Evolutionary conservation across 192 early-diverging fungal genomes (phyloP).

Genomic region (Gaertneriomyces sp.): DNA sequence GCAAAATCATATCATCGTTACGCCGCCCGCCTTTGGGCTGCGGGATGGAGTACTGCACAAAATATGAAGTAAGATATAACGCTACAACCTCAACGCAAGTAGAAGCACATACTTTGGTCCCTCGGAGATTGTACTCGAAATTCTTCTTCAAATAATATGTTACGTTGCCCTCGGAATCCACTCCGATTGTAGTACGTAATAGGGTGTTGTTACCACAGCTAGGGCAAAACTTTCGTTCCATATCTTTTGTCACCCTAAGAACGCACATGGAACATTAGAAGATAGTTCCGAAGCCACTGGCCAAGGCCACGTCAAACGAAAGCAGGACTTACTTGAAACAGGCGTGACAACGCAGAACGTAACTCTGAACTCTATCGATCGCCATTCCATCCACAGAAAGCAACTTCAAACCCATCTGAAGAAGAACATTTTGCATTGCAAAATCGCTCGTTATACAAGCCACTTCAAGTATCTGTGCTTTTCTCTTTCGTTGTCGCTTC

Average conservation of each 20-base stretch:
- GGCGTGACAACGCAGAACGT: conserved; percentile 90
- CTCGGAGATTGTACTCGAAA: conserved; percentile 84
- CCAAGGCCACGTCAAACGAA: conserved; percentile 9
- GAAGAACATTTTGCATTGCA: conserved; percentile 94
- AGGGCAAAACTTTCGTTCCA: conserved; percentile 91
- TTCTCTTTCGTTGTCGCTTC: conserved; percentile 21
- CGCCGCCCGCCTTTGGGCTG: conserved; percentile 74
- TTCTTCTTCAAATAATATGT: conserved; percentile 84
- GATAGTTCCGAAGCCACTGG: not conserved
- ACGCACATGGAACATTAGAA: conserved; percentile 2
- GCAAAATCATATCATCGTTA: conserved; percentile 66
- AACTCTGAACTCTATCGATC: conserved; percentile 76
- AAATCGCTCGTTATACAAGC: conserved; percentile 91
- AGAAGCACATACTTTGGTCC: conserved; percentile 62
- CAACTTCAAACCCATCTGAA: conserved; percentile 88
- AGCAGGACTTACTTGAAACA: conserved; percentile 69
- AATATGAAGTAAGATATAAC: not conserved
- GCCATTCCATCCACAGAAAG: conserved; percentile 77
- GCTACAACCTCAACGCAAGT: not conserved
- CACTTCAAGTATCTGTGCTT: conserved; percentile 54
- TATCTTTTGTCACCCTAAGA: conserved; percentile 69
- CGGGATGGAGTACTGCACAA: conserved; percentile 75
- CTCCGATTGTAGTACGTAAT: conserved; percentile 74
- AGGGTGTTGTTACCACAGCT: conserved; percentile 85
- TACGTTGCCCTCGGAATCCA: conserved; percentile 75